phyloP scores from a whole-genome alignment of 208 protist species.

The Acanthamoeba quina region DNA sequence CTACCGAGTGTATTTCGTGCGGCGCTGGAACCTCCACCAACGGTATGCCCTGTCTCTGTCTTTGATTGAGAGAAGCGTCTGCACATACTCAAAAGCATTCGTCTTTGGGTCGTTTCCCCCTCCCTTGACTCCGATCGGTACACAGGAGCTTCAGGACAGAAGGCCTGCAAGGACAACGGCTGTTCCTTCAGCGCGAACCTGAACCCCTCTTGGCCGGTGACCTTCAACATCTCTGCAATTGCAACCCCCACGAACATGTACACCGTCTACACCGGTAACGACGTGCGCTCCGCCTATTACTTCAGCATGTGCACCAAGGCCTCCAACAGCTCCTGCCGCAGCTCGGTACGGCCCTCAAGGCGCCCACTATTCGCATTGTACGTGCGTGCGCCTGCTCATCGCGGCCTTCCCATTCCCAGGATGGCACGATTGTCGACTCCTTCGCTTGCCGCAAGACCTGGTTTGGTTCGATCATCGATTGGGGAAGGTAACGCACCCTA shows the following conservation, averaged over 20 bases:
- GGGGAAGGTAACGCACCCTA: neutral
- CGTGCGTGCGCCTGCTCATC: neutral
- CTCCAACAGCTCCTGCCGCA: constrained; percentile 33
- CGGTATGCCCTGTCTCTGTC: neutral
- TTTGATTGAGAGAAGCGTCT: neutral
- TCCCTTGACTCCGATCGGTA: too few species aligned
- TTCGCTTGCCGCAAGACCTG: constrained; percentile 14
- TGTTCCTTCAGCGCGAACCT: neutral
- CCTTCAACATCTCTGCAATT: constrained; percentile 36
- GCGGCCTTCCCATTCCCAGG: neutral
- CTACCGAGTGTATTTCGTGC: constrained; percentile 10
- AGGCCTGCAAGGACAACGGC: constrained; percentile 2
- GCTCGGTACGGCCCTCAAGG: neutral
- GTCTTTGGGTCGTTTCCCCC: too few species aligned
- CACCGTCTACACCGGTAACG: neutral
- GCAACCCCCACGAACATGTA: constrained; percentile 14
- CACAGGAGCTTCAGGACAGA: neutral
- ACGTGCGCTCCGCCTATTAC: neutral
- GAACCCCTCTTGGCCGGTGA: constrained; percentile 27
- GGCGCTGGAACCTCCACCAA: constrained; percentile 16
- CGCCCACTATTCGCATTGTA: neutral
- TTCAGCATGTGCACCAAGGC: constrained; percentile 48
- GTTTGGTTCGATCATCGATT: neutral
- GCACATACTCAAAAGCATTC: neutral
- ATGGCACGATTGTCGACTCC: neutral